Base-by-base conservation (phyloP, 2,329 filamentous ascomycete genomes). In the Calonectria ilicicola region DNA sequence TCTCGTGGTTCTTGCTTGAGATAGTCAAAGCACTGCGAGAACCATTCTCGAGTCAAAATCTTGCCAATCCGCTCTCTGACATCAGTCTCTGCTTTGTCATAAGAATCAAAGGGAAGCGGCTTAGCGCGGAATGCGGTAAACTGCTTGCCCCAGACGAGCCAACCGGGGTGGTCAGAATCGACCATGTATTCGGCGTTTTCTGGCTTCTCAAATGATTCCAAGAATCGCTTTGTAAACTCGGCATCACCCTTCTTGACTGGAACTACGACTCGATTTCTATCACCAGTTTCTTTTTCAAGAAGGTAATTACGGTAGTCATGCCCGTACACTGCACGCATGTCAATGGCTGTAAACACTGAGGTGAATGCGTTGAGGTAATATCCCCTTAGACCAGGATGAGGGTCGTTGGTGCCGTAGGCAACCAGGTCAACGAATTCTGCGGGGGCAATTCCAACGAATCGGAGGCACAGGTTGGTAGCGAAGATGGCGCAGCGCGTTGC, bases 1-100 rank as follows among this genome's bases (percentile, higher is more conserved):
- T 98, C 96, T 53, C 96, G 92, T 2, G 97, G 96, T 83, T 98
- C 96, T 84, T 98, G 97, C 85, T 98, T 98, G 86, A 98, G 90
- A 81, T 96, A 98, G 27, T 93, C 94, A 80, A 99, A 99, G 83
- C 93, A 96, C 64, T 93, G 93, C 51, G 91, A 90, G 77, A 98
- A 92, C 97, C 97, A 99, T 32, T 95, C 91, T 62, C 92, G 92
- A 72, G 94, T 95, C 74, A 99, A 87, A 49, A 95, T 87, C 68
- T 89, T 89, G 60, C 96, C 97, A 80, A 99, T 97, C 80, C 94
- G 93, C 67, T 90, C 89, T 47, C 96, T 92, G 8, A 94, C 91
- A 2, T 88, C 88, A 78, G 85, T 91, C 83, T 99, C 97, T 0
- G 94, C 86, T 17, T 94, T 92, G 79, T 99, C 97, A 79, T 97